Conservation (phyloP, 2,329 filamentous ascomycete species). For the Paraconiothyrium brasiliense region DNA sequence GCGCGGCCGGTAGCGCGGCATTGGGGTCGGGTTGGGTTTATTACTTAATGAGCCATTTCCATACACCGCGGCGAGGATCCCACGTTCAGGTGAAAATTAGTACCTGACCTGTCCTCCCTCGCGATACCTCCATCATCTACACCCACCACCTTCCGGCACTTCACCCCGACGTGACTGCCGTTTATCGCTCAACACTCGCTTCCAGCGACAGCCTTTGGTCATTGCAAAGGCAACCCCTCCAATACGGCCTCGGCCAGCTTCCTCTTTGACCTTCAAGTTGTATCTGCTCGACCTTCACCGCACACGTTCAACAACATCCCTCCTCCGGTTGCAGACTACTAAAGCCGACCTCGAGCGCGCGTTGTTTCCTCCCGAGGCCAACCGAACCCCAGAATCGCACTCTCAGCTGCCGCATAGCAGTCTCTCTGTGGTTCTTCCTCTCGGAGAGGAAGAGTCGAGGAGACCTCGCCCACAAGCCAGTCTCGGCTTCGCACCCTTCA, state of each 20-base stretch:
- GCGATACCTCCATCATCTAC: conserved; percentile 23
- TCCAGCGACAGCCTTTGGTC: conserved; percentile 50
- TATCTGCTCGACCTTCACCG: conserved; percentile 54
- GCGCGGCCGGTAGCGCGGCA: conserved; percentile 16
- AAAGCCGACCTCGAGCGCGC: conserved; percentile 51
- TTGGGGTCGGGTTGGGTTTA: conserved; percentile 20
- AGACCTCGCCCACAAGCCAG: conserved; percentile 89
- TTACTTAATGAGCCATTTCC: conserved; percentile 34
- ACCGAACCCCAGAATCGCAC: conserved; percentile 64
- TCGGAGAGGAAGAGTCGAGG: conserved; percentile 98
- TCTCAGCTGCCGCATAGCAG: conserved; percentile 99
- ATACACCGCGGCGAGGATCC: conserved; percentile 25
- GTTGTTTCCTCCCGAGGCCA: conserved; percentile 55
- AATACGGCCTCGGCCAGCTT: conserved; percentile 58
- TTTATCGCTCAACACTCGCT: conserved; percentile 16
- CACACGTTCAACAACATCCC: conserved; percentile 62
- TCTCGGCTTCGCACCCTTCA: conserved; percentile 90
- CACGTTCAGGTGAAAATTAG: conserved; percentile 39
- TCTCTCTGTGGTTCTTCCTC: conserved; percentile 98
- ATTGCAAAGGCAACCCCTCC: conserved; percentile 52
- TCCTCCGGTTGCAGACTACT: conserved; percentile 52
- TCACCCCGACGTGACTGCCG: conserved; percentile 18
- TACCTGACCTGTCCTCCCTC: conserved; percentile 34
- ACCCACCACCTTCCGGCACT: conserved; percentile 17
- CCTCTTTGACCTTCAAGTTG: conserved; percentile 58